Evolutionary conservation across 179 eudicot genomes (phyloP), one percentile per base, ranked within the genome.

Genomic region (Heliamphora pulchella): DNA sequence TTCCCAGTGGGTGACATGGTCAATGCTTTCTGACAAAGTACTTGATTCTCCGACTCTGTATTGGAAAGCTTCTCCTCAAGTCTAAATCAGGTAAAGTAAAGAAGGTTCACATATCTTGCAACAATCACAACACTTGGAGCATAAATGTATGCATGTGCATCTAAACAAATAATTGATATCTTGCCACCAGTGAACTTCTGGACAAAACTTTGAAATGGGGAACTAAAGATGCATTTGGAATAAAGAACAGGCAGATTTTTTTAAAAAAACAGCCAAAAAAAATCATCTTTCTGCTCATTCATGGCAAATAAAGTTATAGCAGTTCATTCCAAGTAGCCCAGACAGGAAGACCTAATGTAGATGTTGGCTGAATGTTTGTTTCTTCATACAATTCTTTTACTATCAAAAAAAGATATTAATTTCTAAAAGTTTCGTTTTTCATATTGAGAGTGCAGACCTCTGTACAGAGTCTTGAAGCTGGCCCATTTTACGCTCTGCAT

Each of bases 21-120:
- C 80, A 96, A 84, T 76, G 99, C 97, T 88, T 96, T 97, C 80
- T 96, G 99, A 82, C 99, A 98, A 79, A 96, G 88, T 43, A 96
- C 86, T 90, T 94, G 99, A 83, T 96, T 92, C 87, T 96, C 99
- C 10, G 99, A 94, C 80, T 92, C 99, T 17, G 84, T 86, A 85
- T 96, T 89, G 5, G 94, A 86, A 62, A 96, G 89, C 82, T 92
- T 96, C 81, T 90, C 99, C 85, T 96, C 97, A 88, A 96, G 91
- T 87, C 99, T 96, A 88, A 80, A 59, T 62, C 41, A 77, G 22
- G 71, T 82, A 65, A 75, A 43, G 3, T 61, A 8, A 10, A 67
- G 41, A 69, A 11, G 70, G 31, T 31, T 31, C 31, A 31, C 31
- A 31, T 31, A 31, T 31, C 31, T 31, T 31, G 31, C 31, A 31